Evolutionary conservation across 2,329 filamentous ascomycete genomes (phyloP).

Genomic region (Paraphaeosphaeria minitans): DNA sequence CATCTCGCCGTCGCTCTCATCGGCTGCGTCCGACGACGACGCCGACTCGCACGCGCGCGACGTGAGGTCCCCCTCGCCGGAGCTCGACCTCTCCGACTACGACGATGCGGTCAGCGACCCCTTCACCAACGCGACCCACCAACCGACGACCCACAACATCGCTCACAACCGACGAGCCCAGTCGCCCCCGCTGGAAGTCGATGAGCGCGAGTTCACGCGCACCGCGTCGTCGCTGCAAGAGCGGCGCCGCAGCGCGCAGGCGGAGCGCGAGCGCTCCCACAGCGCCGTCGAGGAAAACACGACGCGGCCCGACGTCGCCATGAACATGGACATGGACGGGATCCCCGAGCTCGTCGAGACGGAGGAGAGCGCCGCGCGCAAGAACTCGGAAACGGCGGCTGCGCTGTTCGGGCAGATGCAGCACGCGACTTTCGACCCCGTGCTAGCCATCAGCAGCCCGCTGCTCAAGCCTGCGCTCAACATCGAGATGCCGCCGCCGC

Average conservation of each 20-base stretch:
- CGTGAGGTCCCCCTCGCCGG: constrained; percentile 85
- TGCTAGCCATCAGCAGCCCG: constrained; percentile 51
- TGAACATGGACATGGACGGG: constrained; percentile 38
- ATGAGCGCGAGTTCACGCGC: constrained; percentile 96
- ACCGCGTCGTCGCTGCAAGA: constrained; percentile 83
- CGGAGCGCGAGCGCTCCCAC: constrained; percentile 47
- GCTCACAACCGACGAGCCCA: constrained; percentile 71
- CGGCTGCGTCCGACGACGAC: constrained; percentile 74
- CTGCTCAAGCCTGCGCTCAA: constrained; percentile 48
- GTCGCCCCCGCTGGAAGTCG: constrained; percentile 87
- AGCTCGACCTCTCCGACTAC: constrained; percentile 90
- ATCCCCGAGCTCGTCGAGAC: constrained; percentile 49
- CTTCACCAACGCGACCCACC: constrained; percentile 59
- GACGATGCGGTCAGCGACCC: constrained; percentile 69
- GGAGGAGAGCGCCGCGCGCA: constrained; percentile 55
- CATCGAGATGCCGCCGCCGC: constrained; percentile 41
- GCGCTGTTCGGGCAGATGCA: constrained; percentile 56
- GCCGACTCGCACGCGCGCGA: constrained; percentile 61
- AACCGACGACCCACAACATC: constrained; percentile 49
- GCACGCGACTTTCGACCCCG: constrained; percentile 44
- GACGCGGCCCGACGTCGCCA: constrained; percentile 35
- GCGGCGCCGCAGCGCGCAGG: constrained; percentile 54
- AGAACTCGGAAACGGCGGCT: constrained; percentile 56
- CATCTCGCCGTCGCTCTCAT: constrained; percentile 86
- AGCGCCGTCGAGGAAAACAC: constrained; percentile 45